Evolutionary conservation across 2,329 filamentous ascomycete genomes (phyloP).

Genomic region (Ilyonectria destructans): DNA sequence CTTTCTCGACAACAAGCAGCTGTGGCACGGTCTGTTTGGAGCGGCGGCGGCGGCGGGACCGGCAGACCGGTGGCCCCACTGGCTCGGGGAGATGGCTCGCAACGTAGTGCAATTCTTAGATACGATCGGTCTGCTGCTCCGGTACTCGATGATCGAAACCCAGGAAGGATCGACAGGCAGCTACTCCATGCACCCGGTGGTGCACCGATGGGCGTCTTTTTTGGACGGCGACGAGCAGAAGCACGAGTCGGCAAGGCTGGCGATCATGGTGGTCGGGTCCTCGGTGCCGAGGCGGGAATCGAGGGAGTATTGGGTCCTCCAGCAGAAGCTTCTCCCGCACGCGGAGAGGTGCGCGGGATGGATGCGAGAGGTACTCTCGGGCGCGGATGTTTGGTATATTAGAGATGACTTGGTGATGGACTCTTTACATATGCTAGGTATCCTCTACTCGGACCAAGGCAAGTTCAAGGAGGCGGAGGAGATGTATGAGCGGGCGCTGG

Average conservation of each 20-base stretch:
- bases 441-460: neutral
- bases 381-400: too few species aligned
- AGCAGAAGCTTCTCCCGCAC: constrained; percentile 15
- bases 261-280: neutral
- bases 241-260: constrained; percentile 3
- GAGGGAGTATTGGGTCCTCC: constrained; percentile 10
- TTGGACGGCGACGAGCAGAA: constrained; percentile 4
- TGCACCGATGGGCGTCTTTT: constrained; percentile 14
- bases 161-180: constrained; percentile 7
- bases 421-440: too few species aligned
- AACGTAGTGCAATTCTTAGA: neutral
- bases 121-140: constrained; percentile 10
- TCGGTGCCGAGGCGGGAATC: neutral
- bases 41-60: too few species aligned
- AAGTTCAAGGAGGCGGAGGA: neutral
- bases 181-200: constrained; percentile 19
- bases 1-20: constrained; percentile 23
- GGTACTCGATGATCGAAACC: constrained; percentile 18
- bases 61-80: too few species aligned
- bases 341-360: constrained; percentile 4
- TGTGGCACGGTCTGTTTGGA: constrained; percentile 12
- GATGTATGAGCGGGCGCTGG: neutral
- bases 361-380: neutral
- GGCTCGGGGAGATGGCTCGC: too few species aligned
- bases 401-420: too few species aligned